Base-by-base conservation (phyloP, 2,329 filamentous ascomycete species). In the Curvularia verruculosa region DNA sequence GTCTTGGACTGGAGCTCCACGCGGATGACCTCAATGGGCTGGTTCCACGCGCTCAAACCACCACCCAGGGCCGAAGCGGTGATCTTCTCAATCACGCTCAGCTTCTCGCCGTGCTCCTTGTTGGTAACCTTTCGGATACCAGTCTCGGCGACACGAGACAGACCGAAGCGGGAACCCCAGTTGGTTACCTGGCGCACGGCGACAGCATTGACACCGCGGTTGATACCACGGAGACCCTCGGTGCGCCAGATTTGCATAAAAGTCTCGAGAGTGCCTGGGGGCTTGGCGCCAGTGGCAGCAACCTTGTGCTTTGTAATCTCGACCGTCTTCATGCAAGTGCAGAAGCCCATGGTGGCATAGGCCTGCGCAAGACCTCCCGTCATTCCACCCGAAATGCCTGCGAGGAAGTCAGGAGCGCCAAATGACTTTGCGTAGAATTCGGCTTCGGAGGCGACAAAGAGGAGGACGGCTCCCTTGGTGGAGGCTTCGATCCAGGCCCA, bases 1-100 rank as follows among this genome's bases (percentile, higher is more conserved):
- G 89, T 97, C 88, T 97, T 98, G 83, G 91, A 96, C 87, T 99
- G 95, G 92, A 99, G 97, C 86, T 99, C 95, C 61, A 99, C 94
- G 65, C 95, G 92, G 77, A 99, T 97, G 77, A 99, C 95, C 86
- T 99, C 95, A 77, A 99, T 99, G 62, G 95, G 95, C 85, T 99
- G 95, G 82, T 99, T 99, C 95, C 95, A 99, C 65, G 95, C 95
- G 62, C 88, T 92, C 72, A 99, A 84, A 76, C 95, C 95, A 86
- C 95, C 95, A 82, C 95, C 95, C 9, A 99, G 77, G 65, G 87
- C 87, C 63, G 89, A 91, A 46, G 95, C 93, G 55, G 91, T 77
- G 74, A 99, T 89, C 87, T 98, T 98, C 84, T 99, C 95, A 59
- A 82, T 75, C 28, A 89, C 87, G 67, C 81, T 83, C 63, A 99